Percentiles rank a stretch among this genome's conserved stretches.
These are phyloP conservation scores for Suillus americanus DNA, from an alignment of 768 basidiomycete genomes.

Conservation along the genomic window DNA sequence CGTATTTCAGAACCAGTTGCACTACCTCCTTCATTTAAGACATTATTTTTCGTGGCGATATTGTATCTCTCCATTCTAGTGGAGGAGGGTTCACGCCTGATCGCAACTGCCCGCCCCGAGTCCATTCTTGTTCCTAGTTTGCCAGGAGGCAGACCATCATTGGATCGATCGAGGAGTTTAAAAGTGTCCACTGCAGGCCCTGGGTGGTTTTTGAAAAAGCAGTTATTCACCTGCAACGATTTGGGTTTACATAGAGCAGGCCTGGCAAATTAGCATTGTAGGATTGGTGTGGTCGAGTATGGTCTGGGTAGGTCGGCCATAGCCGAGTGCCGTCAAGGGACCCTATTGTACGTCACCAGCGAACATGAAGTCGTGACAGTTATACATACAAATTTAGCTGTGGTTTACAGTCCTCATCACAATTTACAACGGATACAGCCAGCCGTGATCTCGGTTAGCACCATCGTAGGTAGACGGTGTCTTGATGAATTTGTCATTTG, in stretches of 20 bases:
- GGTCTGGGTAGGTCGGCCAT: conserved; percentile 6
- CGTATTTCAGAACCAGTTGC: not conserved
- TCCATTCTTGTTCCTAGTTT: not conserved
- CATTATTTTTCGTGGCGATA: not conserved
- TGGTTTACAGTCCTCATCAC: conserved; percentile 18
- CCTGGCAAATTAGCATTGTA: not conserved
- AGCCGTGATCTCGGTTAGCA: conserved; percentile 1
- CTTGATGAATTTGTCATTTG: not conserved
- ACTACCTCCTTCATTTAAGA: not conserved
- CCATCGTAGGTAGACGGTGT: not conserved
- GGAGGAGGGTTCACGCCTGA: not conserved
- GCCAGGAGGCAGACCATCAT: not conserved
- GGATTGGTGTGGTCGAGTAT: not conserved
- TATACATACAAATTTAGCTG: conserved; percentile 28
- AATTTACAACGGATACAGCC: conserved; percentile 29
- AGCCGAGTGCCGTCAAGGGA: conserved; percentile 16
- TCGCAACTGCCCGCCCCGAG: not conserved
- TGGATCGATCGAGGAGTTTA: not conserved
- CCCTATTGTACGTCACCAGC: conserved; percentile 28
- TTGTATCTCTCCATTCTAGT: not conserved
- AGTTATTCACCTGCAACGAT: not conserved
- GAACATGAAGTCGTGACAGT: conserved; percentile 21
- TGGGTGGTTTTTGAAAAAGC: not conserved
- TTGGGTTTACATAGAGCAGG: not conserved
- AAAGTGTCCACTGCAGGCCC: not conserved